Base-by-base conservation (phyloP, 768 basidiomycete species). In the Tylopilus balloui region DNA sequence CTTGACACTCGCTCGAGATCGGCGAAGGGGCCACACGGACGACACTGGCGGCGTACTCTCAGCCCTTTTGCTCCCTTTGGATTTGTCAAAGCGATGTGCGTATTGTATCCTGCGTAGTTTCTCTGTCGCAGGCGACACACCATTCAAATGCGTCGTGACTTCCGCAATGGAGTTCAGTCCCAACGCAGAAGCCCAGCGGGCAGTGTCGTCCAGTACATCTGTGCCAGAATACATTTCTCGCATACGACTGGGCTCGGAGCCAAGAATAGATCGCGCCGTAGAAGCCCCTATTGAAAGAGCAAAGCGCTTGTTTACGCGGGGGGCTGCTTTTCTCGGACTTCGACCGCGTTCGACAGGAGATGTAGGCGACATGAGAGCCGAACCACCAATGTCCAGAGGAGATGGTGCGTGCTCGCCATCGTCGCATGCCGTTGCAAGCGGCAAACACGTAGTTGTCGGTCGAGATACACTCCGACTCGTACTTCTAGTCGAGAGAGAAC, bases 381-480 rank as follows among this genome's bases (percentile, higher is more conserved):
- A 53, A 25, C 50, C 52, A 42, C 67, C 66, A 2, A 69, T 55
- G 19, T 70, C 66, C 19, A 67, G 47, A 9, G 61, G 52, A 6
- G 66, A 52, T 7, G 32, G 31, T 1, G 68, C 29, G 38, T 35
- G 62, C 54, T 48, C 59, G 52, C 51, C 60, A 57, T 56, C 63
- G 38, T 54, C 53, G 34, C 63, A 65, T 17, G 61, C 58, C 2
- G 58, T 53, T 34, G 65, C 64, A 51, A 62, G 60, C 17, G 48
- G 61, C 37, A 58, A 50, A 13, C 47, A 55, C 29, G 59, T 41
- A 14, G 59, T 58, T 60, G 32, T 71, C 2, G 71, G 68, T 34
- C 73, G 66, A 10, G 77, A 78, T 13, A 65, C 58, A 51, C 74
- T 74, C 29, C 75, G 70, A 35, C 73, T 71, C 12, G 62, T 56